Evolutionary conservation across 352 stramenopile species (phyloP), one percentile per base, ranked within the genome.

Genomic region (Thraustochytrium striatum): DNA sequence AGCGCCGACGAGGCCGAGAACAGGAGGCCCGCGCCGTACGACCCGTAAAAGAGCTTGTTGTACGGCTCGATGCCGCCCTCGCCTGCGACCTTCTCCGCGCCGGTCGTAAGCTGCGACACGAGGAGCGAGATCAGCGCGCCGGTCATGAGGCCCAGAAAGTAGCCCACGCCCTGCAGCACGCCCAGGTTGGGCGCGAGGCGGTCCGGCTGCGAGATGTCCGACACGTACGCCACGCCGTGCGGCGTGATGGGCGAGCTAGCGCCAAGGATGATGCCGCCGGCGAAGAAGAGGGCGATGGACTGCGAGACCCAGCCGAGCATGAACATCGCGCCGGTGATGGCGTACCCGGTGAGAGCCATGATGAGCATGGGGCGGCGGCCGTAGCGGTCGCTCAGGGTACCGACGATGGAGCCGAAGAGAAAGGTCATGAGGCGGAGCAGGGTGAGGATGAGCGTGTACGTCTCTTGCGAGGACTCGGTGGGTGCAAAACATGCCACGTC

Each of bases 381-480:
- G 21, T 9, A 81, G 47, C 53, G 61, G 43, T 82, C 73, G 25
- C 13, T 59, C 0, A 82, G 5, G 5, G 39, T 33, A 1, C 73
- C 73, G 1, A 82, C 47, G 41, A 41, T 52, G 36, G 47, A 70
- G 25, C 73, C 73, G 28, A 78, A 61, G 28, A 80, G 35, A 68
- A 82, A 82, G 38, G 73, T 82, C 61, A 79, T 81, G 16, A 38
- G 36, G 35, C 73, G 61, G 3, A 82, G 69, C 16, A 81, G 61
- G n/a, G 50, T 73, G 25, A 82, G 44, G 25, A 41, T 70, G 39
- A 82, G 61, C 13, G 73, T 82, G 52, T 50, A 41, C 13, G 2
- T 82, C 16, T 35, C 19, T 65, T 81, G 72, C n/a, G 39, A 72
- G 5, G 81, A 35, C 30, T 78, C 61, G 30, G 73, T 82, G 28